A percentile compares a stretch with the other conserved stretches of the same genome.
Conservation (phyloP, 2,329 filamentous ascomycete genomes). For the Calonectria naviculata region DNA sequence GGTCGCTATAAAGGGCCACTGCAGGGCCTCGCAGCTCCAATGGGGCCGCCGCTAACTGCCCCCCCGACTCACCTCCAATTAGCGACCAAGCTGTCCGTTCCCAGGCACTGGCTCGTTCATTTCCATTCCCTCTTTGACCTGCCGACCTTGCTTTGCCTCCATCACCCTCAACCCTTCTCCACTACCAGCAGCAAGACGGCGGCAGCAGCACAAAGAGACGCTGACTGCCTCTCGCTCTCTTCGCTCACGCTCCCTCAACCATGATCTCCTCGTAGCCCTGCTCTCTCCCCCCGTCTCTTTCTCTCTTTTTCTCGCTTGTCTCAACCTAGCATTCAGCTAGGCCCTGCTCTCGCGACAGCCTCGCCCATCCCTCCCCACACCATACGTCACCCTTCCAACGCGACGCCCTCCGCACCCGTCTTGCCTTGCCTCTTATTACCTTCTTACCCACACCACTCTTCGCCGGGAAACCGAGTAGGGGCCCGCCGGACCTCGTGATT, state of each 20-base stretch:
- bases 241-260: not conserved
- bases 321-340: not conserved
- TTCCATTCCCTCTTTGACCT: not conserved
- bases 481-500: conserved; percentile 37
- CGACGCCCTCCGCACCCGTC: conserved; percentile 25
- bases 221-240: not conserved
- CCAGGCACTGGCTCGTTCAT: conserved; percentile 1
- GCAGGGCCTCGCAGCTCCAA: not conserved
- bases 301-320: not conserved
- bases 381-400: conserved; percentile 40
- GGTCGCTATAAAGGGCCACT: not conserved
- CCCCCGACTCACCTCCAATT: conserved; percentile 6
- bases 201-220: not conserved
- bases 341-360: conserved; percentile 35
- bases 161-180: conserved; percentile 7
- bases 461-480: conserved; percentile 11
- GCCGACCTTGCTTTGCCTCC: not conserved
- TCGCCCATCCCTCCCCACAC: conserved; percentile 34
- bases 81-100: not conserved
- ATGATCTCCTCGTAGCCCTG: conserved; percentile 19
- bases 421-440: conserved; percentile 22
- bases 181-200: conserved; percentile 7
- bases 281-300: not conserved
- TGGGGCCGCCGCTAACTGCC: conserved; percentile 2
- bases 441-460: conserved; percentile 10